A percentile compares a stretch with the other conserved stretches of the same genome.
These are phyloP conservation scores for Macrophomina pseudophaseolina DNA, from an alignment of 2,329 filamentous ascomycete species.

Conservation along the genomic window DNA sequence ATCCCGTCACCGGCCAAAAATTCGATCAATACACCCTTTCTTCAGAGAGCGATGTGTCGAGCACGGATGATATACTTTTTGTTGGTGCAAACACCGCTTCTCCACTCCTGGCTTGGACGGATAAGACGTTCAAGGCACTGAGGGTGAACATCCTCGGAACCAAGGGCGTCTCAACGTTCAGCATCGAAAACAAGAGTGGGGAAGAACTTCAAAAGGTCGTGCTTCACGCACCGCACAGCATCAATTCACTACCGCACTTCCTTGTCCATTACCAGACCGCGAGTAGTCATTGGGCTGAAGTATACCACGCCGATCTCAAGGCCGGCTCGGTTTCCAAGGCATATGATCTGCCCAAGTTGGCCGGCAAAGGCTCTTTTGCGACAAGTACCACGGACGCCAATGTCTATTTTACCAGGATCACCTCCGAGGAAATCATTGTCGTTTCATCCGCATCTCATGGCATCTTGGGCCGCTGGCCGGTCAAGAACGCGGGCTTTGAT, in stretches of 20 bases:
- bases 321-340: constrained; percentile 72
- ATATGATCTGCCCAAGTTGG: constrained; percentile 76
- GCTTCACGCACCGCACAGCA: constrained; percentile 75
- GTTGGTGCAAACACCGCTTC: constrained; percentile 77
- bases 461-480: constrained; percentile 75
- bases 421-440: constrained; percentile 73
- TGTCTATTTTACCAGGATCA: constrained; percentile 87
- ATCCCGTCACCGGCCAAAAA: constrained; percentile 74
- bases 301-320: constrained; percentile 81
- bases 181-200: constrained; percentile 44
- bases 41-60: constrained; percentile 74
- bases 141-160: constrained; percentile 71
- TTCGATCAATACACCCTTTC: constrained; percentile 73
- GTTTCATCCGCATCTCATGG: constrained; percentile 77
- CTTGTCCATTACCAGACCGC: constrained; percentile 78
- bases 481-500: constrained; percentile 48
- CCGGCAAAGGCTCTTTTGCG: constrained; percentile 76
- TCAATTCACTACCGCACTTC: constrained; percentile 79
- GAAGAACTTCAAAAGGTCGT: constrained; percentile 56
- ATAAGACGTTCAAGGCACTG: constrained; percentile 65
- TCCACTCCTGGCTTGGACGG: constrained; percentile 77
- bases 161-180: constrained; percentile 51
- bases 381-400: constrained; percentile 78
- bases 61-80: constrained; percentile 69
- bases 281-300: constrained; percentile 76